Evolutionary conservation across 2,329 filamentous ascomycete genomes (phyloP), one percentile per base, ranked within the genome.

Genomic region (Botrytis deweyae): DNA sequence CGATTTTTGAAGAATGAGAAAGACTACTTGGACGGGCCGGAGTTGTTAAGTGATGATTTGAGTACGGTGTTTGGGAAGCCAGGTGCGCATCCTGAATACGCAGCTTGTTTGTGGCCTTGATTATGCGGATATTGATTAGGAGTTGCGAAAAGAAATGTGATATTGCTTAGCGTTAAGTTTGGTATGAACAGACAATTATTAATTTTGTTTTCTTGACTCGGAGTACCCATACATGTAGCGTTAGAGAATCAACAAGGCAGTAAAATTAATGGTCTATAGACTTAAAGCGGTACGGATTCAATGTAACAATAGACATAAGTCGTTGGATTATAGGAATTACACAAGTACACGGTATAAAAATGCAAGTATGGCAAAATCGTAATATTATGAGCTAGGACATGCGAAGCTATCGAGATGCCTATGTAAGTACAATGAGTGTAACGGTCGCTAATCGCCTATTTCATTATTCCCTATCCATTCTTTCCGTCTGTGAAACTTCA

Each of bases 11-110:
- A 74, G 49, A 58, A 68, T 46, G 74, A 74, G 65, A 63, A 73
- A 29, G 73, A 77, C 72, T 72, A 79, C 59, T 29, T 59, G 4
- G 72, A 75, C 70, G 78, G 77, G 1, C 76, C 77, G 33, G 73
- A 78, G 52, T 42, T 77, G 61, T 72, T 80, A 62, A 76, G 59
- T 25, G 79, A 80, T 75, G 76, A 78, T 46, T 74, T 78, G n/a
- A 80, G 78, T 69, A 71, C 76, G 42, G 73, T 79, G 9, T 79
- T 76, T 74, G 79, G 78, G 12, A 46, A 64, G 25, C 58, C 73
- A 22, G 75, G 73, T 59, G 59, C 61, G 7, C 76, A 78, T 74
- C 74, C 71, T 18, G 75, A 79, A 64, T 79, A 78, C 76, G 76
- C 74, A 18, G 63, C 75, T 73, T 77, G 77, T 72, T 68, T 80